These are phyloP conservation scores for Apophysomyces trapeziformis DNA, from an alignment of 371 early-diverging fungal genomes.

Conservation along the genomic window DNA sequence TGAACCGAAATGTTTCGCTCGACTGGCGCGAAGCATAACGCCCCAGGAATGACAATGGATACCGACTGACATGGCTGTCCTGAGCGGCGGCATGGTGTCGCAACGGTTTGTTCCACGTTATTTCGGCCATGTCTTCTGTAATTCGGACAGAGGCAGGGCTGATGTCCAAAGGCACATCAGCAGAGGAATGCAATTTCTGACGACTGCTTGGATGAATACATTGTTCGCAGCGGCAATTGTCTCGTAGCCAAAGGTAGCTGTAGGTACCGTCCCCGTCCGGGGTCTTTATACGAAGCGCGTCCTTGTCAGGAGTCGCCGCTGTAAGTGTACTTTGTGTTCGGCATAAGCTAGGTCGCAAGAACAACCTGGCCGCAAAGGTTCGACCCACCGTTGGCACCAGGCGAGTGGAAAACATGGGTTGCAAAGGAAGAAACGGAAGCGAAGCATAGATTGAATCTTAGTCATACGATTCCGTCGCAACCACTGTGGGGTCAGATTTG, in stretches of 20 bases:
- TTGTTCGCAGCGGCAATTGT: constrained; percentile 77
- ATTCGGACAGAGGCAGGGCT: constrained; percentile 34
- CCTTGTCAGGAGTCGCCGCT: neutral
- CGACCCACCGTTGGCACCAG: neutral
- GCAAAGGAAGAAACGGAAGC: neutral
- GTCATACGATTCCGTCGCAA: neutral
- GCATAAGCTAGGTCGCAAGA: neutral
- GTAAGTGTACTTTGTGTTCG: neutral
- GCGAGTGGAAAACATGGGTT: neutral
- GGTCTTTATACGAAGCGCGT: neutral
- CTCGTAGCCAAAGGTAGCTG: constrained; percentile 79
- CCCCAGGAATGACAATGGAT: constrained; percentile 42
- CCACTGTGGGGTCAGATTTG: neutral
- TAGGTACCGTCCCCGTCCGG: constrained; percentile 31
- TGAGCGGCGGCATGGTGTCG: constrained; percentile 28
- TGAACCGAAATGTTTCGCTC: constrained; percentile 40
- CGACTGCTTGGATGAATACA: constrained; percentile 77
- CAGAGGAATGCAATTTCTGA: constrained; percentile 83
- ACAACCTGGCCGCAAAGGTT: neutral
- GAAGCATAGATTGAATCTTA: neutral
- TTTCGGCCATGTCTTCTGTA: constrained; percentile 35
- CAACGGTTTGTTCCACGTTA: constrained; percentile 49
- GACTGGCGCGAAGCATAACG: constrained; percentile 36
- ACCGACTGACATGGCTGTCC: constrained; percentile 46
- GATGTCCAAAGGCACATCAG: constrained; percentile 69